phyloP scores from a whole-genome alignment of 345 rosid species.

The Syzygium aromaticum region DNA sequence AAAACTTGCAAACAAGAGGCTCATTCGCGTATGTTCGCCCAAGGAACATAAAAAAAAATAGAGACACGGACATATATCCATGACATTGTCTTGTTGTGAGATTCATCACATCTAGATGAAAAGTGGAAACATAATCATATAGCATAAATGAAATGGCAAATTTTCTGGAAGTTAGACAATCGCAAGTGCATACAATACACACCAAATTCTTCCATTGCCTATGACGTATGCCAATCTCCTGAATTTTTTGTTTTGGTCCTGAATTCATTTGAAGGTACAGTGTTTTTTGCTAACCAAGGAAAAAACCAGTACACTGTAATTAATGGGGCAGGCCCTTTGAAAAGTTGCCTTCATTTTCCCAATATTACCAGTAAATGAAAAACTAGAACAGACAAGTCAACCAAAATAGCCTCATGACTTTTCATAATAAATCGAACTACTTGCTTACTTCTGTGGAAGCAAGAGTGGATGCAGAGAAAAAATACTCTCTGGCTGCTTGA shows the following conservation, averaged over 20 bases:
- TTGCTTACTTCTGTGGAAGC: constrained; percentile 74
- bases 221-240: neutral
- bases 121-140: neutral
- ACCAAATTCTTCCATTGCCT: neutral
- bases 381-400: neutral
- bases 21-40: neutral
- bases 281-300: neutral
- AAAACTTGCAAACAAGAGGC: neutral
- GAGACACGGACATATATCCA: neutral
- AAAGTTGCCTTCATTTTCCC: neutral
- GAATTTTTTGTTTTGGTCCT: neutral
- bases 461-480: constrained; percentile 90
- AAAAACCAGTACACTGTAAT: neutral
- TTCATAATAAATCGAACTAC: neutral
- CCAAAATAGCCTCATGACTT: neutral
- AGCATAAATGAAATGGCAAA: neutral
- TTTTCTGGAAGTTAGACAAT: neutral
- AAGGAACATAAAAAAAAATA: neutral
- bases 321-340: neutral
- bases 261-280: neutral
- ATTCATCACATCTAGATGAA: neutral
- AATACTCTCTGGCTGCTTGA: constrained; percentile 90
- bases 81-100: neutral
- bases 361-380: neutral
- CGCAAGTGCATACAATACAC: neutral